Evolutionary conservation across 2,329 filamentous ascomycete species (phyloP).

Genomic region (Venturia asperata): DNA sequence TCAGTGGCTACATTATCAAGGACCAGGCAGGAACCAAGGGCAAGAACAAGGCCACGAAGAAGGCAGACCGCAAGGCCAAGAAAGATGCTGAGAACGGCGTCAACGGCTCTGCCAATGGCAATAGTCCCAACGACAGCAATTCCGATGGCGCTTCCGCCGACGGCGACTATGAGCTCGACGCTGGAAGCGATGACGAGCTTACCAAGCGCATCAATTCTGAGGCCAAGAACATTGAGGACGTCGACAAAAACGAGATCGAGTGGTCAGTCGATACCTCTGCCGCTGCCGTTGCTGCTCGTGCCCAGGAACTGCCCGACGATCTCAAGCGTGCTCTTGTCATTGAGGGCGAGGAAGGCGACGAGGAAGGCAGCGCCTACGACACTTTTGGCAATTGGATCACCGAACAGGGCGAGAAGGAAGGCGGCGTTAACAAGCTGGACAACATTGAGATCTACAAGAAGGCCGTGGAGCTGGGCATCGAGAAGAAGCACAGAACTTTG

Average conservation of each 20-base stretch:
- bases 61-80: conserved; percentile 77
- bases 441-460: conserved; percentile 93
- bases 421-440: conserved; percentile 69
- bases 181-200: conserved; percentile 85
- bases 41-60: conserved; percentile 96
- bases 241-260: conserved; percentile 73
- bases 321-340: conserved; percentile 88
- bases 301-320: conserved; percentile 85
- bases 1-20: conserved; percentile 96
- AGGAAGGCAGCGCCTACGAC: conserved; percentile 80
- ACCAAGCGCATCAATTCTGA: conserved; percentile 64
- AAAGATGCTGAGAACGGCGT: conserved; percentile 55
- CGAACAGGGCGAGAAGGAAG: conserved; percentile 61
- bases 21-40: conserved; percentile 85
- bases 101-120: conserved; percentile 50
- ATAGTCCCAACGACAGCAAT: conserved; percentile 59
- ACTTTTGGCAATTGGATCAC: conserved; percentile 90
- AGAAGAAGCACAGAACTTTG: conserved; percentile 87
- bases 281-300: conserved; percentile 88
- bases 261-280: conserved; percentile 97
- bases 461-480: conserved; percentile 92
- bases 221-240: conserved; percentile 61
- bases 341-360: conserved; percentile 65
- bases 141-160: conserved; percentile 57
- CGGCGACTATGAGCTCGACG: conserved; percentile 59